phyloP scores from a whole-genome alignment of 257 asterid species.

The Eustoma russellianum region DNA sequence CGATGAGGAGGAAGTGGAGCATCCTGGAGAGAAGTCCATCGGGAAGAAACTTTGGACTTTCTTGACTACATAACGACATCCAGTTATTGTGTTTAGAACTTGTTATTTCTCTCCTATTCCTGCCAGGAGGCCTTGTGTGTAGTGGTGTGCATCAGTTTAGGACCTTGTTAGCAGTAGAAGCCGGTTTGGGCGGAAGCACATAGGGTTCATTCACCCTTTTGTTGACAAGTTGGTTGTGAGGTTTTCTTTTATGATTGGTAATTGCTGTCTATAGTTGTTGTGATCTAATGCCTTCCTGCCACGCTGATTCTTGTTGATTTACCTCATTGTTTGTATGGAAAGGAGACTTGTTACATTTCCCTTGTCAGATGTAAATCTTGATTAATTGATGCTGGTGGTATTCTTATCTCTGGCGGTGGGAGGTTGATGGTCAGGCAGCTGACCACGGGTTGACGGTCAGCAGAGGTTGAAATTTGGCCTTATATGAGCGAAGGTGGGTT shows the following conservation, averaged over 20 bases:
- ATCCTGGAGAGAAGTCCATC: conserved; percentile 83
- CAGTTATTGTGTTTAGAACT: neutral
- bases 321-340: conserved; percentile 5
- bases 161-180: conserved; percentile 8
- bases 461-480: no score
- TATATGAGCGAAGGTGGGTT: no score
- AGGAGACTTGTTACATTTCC: neutral
- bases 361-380: no score
- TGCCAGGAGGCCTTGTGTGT: neutral
- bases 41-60: conserved; percentile 95
- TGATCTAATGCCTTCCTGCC: neutral
- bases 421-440: no score
- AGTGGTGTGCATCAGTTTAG: conserved; percentile 17
- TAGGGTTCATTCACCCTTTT: neutral
- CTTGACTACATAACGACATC: conserved; percentile 48
- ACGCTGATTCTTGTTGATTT: neutral
- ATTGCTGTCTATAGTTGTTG: conserved; percentile 7
- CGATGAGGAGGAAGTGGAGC: conserved; percentile 57
- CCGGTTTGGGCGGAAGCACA: conserved; percentile 7
- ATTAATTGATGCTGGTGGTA: no score
- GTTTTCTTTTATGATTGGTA: neutral
- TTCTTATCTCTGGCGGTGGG: no score
- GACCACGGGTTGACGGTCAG: no score
- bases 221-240: conserved; percentile 5
- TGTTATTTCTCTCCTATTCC: neutral